Percentiles rank a stretch among this genome's conserved stretches.
These are phyloP conservation scores for Trichoderma pleuroti DNA, from an alignment of 2,329 filamentous ascomycete genomes.

Conservation along the genomic window DNA sequence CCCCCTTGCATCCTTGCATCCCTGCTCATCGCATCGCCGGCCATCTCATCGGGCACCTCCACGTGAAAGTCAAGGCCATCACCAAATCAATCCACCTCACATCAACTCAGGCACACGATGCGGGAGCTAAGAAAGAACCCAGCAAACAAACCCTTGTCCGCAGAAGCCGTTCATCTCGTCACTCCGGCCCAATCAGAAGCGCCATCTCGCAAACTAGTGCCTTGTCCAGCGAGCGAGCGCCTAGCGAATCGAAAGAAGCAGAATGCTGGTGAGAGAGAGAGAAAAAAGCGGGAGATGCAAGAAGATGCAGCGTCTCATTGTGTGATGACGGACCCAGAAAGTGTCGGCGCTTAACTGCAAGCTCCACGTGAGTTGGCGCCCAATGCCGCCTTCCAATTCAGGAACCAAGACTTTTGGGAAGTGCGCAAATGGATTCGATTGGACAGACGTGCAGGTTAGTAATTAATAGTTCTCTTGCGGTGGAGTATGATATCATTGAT, in stretches of 20 bases:
- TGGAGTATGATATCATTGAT: neutral
- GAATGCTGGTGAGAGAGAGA: neutral
- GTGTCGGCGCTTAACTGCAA: conserved; percentile 7
- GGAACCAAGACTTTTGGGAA: neutral
- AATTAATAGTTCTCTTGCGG: neutral
- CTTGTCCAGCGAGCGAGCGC: neutral
- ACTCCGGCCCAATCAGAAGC: neutral
- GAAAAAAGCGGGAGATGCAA: neutral
- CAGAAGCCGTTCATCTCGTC: neutral
- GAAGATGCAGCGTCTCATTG: neutral
- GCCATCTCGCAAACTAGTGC: neutral
- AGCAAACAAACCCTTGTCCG: neutral
- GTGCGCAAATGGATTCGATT: neutral
- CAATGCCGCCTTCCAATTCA: neutral
- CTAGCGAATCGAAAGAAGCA: neutral
- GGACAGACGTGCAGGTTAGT: neutral
- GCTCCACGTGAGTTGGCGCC: neutral
- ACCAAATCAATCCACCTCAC: neutral
- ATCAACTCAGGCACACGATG: neutral
- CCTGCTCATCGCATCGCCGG: neutral
- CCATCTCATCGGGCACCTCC: conserved; percentile 1
- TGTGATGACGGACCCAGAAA: conserved; percentile 7
- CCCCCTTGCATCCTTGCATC: neutral
- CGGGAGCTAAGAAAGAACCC: neutral
- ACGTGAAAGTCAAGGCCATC: neutral